These are phyloP conservation scores for Colletotrichum plurivorum DNA, from an alignment of 2,329 filamentous ascomycete genomes.

Conservation along the genomic window DNA sequence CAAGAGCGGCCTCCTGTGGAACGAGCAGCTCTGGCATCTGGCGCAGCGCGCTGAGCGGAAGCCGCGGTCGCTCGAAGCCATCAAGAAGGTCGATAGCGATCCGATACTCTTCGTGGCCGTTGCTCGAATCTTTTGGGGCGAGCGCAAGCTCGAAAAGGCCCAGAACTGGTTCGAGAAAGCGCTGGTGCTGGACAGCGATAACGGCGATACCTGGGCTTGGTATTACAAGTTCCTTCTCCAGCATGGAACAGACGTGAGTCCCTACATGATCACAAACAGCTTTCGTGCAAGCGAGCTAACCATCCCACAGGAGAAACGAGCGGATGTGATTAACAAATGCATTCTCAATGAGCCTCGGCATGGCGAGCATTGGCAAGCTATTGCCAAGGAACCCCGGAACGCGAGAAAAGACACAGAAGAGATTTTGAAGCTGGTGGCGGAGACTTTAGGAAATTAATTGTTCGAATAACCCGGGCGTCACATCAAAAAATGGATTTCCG, in stretches of 20 bases:
- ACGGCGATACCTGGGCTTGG: slow-evolving; percentile 97
- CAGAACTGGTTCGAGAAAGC: slow-evolving; percentile 99
- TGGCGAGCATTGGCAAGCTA: slow-evolving; percentile 90
- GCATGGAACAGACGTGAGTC: slow-evolving; percentile 81
- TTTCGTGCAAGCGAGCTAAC: slow-evolving; percentile 1
- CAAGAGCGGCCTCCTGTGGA: slow-evolving; percentile 89
- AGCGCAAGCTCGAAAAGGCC: slow-evolving; percentile 92
- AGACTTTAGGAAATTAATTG: slow-evolving; percentile 50
- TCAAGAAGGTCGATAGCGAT: slow-evolving; percentile 97
- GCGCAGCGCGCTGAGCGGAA: slow-evolving; percentile 94
- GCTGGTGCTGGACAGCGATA: slow-evolving; percentile 86
- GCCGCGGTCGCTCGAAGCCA: slow-evolving; percentile 90
- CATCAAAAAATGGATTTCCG: neutral
- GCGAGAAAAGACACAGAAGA: slow-evolving; percentile 83
- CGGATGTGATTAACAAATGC: slow-evolving; percentile 86
- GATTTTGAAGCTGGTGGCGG: slow-evolving; percentile 84
- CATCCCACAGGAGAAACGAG: slow-evolving; percentile 77
- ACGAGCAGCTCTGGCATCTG: slow-evolving; percentile 95
- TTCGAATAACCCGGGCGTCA: neutral
- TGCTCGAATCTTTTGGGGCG: slow-evolving; percentile 95
- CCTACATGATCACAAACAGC: too few relatives aligned
- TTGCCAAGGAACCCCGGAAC: slow-evolving; percentile 90
- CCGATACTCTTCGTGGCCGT: slow-evolving; percentile 90
- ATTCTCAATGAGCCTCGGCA: slow-evolving; percentile 88
- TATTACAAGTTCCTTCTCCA: slow-evolving; percentile 94